phyloP scores from a whole-genome alignment of 441 rosid genomes.

The Erodium moschatum region DNA sequence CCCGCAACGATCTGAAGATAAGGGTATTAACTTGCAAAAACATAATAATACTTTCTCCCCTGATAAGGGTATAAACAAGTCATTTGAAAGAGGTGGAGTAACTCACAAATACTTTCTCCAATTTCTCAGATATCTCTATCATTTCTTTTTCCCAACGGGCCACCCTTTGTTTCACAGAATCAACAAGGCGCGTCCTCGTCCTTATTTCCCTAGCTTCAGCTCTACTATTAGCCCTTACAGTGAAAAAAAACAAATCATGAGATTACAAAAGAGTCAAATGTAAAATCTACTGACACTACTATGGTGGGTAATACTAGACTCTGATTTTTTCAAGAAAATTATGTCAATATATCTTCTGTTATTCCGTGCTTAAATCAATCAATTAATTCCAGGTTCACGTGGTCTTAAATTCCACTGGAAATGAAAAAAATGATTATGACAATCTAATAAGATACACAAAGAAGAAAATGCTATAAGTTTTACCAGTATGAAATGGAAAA shows the following conservation, averaged over 20 bases:
- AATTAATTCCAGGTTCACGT: neutral
- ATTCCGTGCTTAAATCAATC: no score
- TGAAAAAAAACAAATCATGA: no score
- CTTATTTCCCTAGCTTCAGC: neutral
- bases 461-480: no score
- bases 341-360: neutral
- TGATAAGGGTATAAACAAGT: no score
- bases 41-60: no score
- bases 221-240: neutral
- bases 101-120: neutral
- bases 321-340: neutral
- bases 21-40: no score
- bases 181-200: neutral
- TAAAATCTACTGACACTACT: no score
- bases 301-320: neutral
- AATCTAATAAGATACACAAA: no score
- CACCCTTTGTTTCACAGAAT: neutral
- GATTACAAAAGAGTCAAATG: no score
- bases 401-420: neutral
- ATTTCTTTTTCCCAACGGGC: conserved; percentile 1
- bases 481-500: no score
- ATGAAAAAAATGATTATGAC: no score
- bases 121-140: neutral
- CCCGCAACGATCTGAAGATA: no score
- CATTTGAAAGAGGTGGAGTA: neutral